Conservation (phyloP, 2,329 filamentous ascomycete genomes). For the Colletotrichum neosansevieriae region DNA sequence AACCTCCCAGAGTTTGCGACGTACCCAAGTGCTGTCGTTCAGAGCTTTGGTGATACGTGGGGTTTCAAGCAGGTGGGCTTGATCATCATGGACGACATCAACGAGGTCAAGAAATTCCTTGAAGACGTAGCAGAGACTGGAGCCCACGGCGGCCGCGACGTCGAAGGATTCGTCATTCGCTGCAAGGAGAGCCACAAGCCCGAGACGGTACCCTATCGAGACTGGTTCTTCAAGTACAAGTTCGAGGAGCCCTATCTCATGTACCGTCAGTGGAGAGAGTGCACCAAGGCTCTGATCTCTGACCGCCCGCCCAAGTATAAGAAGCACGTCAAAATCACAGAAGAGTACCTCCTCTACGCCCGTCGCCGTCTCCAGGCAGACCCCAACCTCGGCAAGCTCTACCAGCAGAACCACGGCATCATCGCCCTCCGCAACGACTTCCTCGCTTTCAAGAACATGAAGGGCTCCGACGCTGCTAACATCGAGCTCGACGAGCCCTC, state of each 20-base stretch:
- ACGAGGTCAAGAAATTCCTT: conserved; percentile 82
- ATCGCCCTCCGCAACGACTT: conserved; percentile 92
- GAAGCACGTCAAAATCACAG: conserved; percentile 90
- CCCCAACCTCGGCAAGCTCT: conserved; percentile 75
- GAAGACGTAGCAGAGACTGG: conserved; percentile 89
- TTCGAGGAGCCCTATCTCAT: conserved; percentile 99
- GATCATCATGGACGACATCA: conserved; percentile 79
- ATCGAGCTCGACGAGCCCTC: conserved; percentile 71
- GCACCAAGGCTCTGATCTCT: conserved; percentile 88
- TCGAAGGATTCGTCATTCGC: conserved; percentile 96
- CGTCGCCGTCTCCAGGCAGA: conserved; percentile 78
- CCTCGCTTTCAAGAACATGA: conserved; percentile 83
- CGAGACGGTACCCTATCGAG: conserved; percentile 70
- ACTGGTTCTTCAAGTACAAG: conserved; percentile 99
- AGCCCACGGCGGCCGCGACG: conserved; percentile 89
- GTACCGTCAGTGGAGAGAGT: conserved; percentile 99
- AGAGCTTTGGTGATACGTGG: conserved; percentile 91
- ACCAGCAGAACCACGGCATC: conserved; percentile 92
- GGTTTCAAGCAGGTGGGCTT: conserved; percentile 92
- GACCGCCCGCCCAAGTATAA: conserved; percentile 80
- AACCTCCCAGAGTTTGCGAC: conserved; percentile 94
- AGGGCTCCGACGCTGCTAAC: conserved; percentile 88
- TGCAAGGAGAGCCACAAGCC: conserved; percentile 77
- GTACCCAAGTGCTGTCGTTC: conserved; percentile 84
- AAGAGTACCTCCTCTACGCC: conserved; percentile 89